phyloP scores from a whole-genome alignment of 2,329 filamentous ascomycete species.

The Phoma sp. region DNA sequence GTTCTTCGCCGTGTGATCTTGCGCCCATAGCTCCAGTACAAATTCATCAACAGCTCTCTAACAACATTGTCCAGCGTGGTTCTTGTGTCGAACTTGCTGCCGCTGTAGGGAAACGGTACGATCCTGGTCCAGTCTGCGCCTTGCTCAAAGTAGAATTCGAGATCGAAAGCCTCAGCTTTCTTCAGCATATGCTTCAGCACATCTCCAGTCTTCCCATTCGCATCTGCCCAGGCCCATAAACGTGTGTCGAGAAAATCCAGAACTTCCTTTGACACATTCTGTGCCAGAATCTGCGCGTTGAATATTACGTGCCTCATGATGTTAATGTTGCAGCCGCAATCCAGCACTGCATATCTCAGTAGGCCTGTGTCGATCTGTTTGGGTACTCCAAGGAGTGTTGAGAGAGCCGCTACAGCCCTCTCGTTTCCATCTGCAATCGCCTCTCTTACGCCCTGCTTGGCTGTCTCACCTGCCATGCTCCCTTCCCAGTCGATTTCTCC shows the following conservation, averaged over 20 bases:
- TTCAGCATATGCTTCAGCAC: slow-evolving; percentile 40
- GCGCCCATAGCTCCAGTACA: slow-evolving; percentile 43
- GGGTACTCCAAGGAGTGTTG: slow-evolving; percentile 39
- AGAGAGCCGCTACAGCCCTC: slow-evolving; percentile 41
- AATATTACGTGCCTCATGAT: slow-evolving; percentile 42
- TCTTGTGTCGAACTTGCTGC: slow-evolving; percentile 40
- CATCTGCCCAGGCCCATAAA: slow-evolving; percentile 44
- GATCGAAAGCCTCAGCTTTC: slow-evolving; percentile 39
- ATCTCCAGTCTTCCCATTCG: slow-evolving; percentile 33
- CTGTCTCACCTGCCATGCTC: slow-evolving; percentile 42
- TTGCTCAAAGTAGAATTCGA: slow-evolving; percentile 43
- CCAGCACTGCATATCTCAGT: slow-evolving; percentile 38
- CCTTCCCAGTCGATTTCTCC: slow-evolving; percentile 45
- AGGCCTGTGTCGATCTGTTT: slow-evolving; percentile 37
- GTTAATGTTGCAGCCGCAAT: slow-evolving; percentile 37
- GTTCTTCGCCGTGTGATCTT: slow-evolving; percentile 35
- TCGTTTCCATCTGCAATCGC: slow-evolving; percentile 37
- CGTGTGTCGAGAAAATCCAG: slow-evolving; percentile 44
- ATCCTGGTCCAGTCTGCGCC: slow-evolving; percentile 36
- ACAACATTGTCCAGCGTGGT: slow-evolving; percentile 30
- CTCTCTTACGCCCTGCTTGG: slow-evolving; percentile 38
- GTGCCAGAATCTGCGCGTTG: slow-evolving; percentile 42
- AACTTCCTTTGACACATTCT: slow-evolving; percentile 16
- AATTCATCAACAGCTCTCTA: slow-evolving; percentile 36
- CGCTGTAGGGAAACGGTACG: slow-evolving; percentile 44